Evolutionary conservation across 2,329 filamentous ascomycete genomes (phyloP).

Genomic region (Talaromyces sp.): DNA sequence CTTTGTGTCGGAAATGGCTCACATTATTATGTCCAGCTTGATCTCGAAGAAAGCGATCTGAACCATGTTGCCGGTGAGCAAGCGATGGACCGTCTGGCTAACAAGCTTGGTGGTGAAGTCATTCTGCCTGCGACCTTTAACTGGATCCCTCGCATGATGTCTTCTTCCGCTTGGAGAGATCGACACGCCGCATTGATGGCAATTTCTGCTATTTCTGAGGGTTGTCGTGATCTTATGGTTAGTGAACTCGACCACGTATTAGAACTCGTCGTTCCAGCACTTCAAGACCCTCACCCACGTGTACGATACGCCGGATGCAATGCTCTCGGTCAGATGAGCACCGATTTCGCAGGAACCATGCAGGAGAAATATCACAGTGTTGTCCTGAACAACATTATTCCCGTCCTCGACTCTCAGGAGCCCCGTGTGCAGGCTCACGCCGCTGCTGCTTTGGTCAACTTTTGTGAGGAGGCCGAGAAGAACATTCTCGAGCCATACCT

Average conservation of each 20-base stretch:
- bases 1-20: conserved; percentile 14
- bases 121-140: conserved; percentile 89
- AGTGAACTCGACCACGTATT: conserved; percentile 90
- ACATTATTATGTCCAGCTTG: conserved; percentile 53
- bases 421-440: conserved; percentile 94
- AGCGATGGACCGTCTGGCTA: conserved; percentile 94
- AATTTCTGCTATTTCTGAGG: conserved; percentile 96
- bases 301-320: conserved; percentile 98
- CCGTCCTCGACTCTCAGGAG: conserved; percentile 82
- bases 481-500: conserved; percentile 86
- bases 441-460: conserved; percentile 96
- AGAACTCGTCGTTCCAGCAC: conserved; percentile 85
- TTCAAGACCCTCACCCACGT: conserved; percentile 84
- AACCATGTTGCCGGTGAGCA: conserved; percentile 98
- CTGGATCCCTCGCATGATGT: conserved; percentile 98
- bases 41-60: conserved; percentile 90
- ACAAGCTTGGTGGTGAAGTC: conserved; percentile 92
- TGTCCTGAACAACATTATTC: conserved; percentile 85
- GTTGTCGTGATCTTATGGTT: conserved; percentile 92
- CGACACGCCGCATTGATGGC: conserved; percentile 97
- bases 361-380: conserved; percentile 88
- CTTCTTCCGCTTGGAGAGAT: conserved; percentile 88
- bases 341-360: conserved; percentile 96
- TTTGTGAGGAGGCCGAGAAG: conserved; percentile 97
- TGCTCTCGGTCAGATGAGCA: conserved; percentile 98